Percentiles rank a stretch among this genome's conserved stretches.
Evolutionary conservation across 768 basidiomycete species (phyloP).

Genomic region (Mycena chlorophos): DNA sequence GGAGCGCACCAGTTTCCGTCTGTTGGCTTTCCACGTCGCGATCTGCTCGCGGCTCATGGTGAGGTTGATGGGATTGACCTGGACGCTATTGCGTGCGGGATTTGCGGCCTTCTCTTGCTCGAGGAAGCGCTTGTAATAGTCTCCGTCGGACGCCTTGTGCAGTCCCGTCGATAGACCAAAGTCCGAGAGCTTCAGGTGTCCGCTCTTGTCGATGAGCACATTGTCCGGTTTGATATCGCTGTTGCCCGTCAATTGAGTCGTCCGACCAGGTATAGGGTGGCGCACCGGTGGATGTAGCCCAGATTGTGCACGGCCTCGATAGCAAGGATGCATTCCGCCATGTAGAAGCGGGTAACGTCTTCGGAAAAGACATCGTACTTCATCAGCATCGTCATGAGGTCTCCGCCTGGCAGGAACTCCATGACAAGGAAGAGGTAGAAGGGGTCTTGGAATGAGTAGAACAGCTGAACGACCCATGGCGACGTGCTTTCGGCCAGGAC

Average conservation of each 20-base stretch:
- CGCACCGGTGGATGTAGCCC: slow-evolving; percentile 98
- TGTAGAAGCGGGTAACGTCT: slow-evolving; percentile 98
- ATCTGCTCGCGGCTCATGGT: slow-evolving; percentile 97
- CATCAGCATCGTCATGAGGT: slow-evolving; percentile 99
- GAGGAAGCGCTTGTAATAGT: slow-evolving; percentile 89
- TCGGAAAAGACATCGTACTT: slow-evolving; percentile 99
- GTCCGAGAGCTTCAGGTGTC: slow-evolving; percentile 96
- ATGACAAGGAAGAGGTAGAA: slow-evolving; percentile 97
- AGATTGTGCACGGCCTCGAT: slow-evolving; percentile 98
- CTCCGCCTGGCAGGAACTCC: slow-evolving; percentile 85
- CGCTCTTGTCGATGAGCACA: slow-evolving; percentile 95
- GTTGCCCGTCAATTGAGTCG: slow-evolving; percentile 12
- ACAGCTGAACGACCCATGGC: slow-evolving; percentile 95
- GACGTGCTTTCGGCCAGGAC: slow-evolving; percentile 96
- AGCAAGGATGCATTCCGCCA: slow-evolving; percentile 97
- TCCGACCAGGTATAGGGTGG: slow-evolving; percentile 2
- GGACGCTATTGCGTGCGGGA: slow-evolving; percentile 87
- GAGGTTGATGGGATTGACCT: slow-evolving; percentile 95
- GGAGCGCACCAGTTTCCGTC: slow-evolving; percentile 79
- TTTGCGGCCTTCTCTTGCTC: slow-evolving; percentile 71
- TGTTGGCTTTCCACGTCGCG: slow-evolving; percentile 98
- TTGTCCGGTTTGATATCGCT: slow-evolving; percentile 99
- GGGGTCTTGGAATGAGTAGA: slow-evolving; percentile 97
- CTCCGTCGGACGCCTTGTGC: slow-evolving; percentile 93
- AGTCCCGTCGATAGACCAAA: slow-evolving; percentile 97